Base-by-base conservation (phyloP, 2,329 filamentous ascomycete genomes). In the Botrytis galanthina region DNA sequence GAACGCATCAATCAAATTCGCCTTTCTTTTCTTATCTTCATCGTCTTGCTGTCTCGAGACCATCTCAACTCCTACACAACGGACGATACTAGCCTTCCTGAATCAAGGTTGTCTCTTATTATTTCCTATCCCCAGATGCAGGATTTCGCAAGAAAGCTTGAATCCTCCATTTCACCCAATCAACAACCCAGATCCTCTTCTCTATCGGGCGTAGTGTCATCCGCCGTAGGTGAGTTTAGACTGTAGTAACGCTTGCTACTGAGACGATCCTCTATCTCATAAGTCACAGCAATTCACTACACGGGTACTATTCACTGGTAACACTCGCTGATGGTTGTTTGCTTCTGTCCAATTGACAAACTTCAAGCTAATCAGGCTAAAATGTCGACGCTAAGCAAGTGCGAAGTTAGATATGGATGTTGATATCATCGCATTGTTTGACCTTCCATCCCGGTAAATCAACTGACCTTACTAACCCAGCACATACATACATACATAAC, bases 341-440 rank as follows among this genome's bases (percentile, higher is more conserved):
- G 32, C 51, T 54, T n/a, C 35, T 54, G 46, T 29, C 64, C 32
- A 51, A 39, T 35, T 10, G 35, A 1, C 35, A 26, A 42, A 42
- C 32, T 14, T 37, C 35, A n/a, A n/a, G 46, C 32, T 67, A 67
- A 20, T 39, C 46, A 39, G n/a, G 46, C 32, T 67, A 67, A 67
- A 44, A 48, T n/a, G 7, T 51, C 57, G 26, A n/a, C 48, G 66
- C 66, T 69, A 69, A 57, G 48, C 66, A 69, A 69, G 66, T 59
- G 66, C 66, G 29, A 44, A 57, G 48, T 29, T 22, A 32, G 48
- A 69, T 69, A 57, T 44, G 35, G 48, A 57, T 68, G 26, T 29
- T 68, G 64, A 68, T 54, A 57, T 69, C 66, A 69, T 57, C 66
- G 35, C 12, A 16, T 57, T 69, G 42, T 48, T 68, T 68, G 16